These are phyloP conservation scores for Davidsoniella eucalypti DNA, from an alignment of 2,329 filamentous ascomycete species.

Conservation along the genomic window DNA sequence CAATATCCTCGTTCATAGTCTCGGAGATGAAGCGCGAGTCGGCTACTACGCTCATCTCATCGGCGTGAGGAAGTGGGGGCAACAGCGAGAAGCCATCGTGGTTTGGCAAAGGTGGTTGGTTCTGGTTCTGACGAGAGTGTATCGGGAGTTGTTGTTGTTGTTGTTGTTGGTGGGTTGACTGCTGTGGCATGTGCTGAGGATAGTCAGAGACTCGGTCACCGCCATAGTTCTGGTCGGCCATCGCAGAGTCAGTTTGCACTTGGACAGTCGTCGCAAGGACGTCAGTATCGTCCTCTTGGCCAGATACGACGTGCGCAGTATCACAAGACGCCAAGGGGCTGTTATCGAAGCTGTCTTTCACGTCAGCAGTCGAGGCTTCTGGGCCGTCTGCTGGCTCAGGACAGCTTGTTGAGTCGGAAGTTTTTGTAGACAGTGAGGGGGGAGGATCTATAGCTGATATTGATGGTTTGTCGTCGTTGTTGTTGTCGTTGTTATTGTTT, in stretches of 20 bases:
- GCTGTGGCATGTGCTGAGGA: not conserved
- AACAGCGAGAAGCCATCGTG: conserved; percentile 8
- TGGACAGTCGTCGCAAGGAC: not conserved
- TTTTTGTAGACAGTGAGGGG: too few relatives aligned
- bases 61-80: conserved; percentile 7
- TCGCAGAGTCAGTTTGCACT: not conserved
- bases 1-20: conserved; percentile 34
- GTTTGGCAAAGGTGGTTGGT: not conserved
- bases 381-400: not conserved
- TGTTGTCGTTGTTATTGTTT: too few relatives aligned
- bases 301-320: too few relatives aligned
- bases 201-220: not conserved
- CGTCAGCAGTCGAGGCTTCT: too few relatives aligned
- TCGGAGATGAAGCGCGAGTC: conserved; percentile 23
- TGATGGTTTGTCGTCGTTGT: too few relatives aligned
- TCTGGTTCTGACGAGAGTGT: not conserved
- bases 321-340: too few relatives aligned
- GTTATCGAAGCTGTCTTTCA: too few relatives aligned
- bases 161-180: not conserved
- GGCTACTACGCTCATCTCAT: conserved; percentile 16
- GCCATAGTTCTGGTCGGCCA: conserved; percentile 5
- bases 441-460: too few relatives aligned
- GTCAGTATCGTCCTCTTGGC: too few relatives aligned
- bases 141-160: conserved; percentile 6
- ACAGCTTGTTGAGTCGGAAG: too few relatives aligned